These are phyloP conservation scores for Candida dajiaensis DNA, from an alignment of 805 yeast genomes.

Conservation along the genomic window DNA sequence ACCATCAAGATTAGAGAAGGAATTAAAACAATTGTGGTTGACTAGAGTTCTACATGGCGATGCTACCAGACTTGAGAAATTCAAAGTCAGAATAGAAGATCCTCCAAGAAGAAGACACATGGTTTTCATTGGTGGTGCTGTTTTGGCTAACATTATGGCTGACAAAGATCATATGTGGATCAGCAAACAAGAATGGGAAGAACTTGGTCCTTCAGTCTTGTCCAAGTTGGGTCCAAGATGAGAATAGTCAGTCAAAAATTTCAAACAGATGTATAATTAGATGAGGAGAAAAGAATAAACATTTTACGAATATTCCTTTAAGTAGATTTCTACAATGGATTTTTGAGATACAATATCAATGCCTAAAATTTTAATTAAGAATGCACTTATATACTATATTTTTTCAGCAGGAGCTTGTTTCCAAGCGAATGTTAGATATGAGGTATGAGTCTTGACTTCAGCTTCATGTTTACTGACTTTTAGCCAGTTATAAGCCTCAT, in stretches of 20 bases:
- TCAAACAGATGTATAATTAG: background rate
- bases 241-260: background rate
- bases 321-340: background rate
- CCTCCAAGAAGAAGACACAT: constrained; percentile 98
- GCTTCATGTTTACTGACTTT: constrained; percentile 78
- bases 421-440: constrained; percentile 86
- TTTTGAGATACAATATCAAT: too few relatives aligned
- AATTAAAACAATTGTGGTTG: constrained; percentile 93
- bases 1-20: constrained; percentile 93
- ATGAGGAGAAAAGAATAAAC: background rate
- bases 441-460: constrained; percentile 90
- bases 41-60: constrained; percentile 83
- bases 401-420: constrained; percentile 24
- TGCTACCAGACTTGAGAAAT: constrained; percentile 78
- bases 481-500: constrained; percentile 69
- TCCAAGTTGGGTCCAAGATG: constrained; percentile 89
- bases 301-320: background rate
- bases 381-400: background rate
- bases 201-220: constrained; percentile 83
- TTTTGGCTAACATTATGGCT: constrained; percentile 94
- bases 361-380: background rate
- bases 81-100: constrained; percentile 95
- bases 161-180: constrained; percentile 99
- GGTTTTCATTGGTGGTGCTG: constrained; percentile 99
- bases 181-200: constrained; percentile 94